Evolutionary conservation across 108 stramenopile genomes (phyloP).

Genomic region (Conticribra weissflogii): DNA sequence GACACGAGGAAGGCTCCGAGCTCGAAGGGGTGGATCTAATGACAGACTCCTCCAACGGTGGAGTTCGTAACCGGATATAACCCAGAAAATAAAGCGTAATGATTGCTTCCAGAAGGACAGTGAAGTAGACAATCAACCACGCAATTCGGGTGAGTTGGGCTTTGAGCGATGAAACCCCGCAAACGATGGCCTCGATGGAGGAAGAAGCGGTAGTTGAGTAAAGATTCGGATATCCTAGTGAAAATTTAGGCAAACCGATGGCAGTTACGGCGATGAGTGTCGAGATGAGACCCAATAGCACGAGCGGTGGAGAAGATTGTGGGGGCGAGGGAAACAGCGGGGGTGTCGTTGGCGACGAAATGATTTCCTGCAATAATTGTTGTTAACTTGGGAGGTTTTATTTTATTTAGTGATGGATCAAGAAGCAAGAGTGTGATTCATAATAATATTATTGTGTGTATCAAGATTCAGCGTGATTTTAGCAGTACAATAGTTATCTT

Average conservation of each 20-base stretch:
- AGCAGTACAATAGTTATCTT: too few relatives aligned
- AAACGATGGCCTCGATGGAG: neutral
- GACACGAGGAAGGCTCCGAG: neutral
- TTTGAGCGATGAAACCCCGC: neutral
- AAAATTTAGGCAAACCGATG: neutral
- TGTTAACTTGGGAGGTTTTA: too few relatives aligned
- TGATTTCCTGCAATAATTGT: too few relatives aligned
- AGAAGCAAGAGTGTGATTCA: too few relatives aligned
- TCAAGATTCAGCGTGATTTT: too few relatives aligned
- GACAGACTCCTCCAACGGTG: neutral
- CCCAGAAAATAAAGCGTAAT: slow-evolving; percentile 17
- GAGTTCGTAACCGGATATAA: slow-evolving; percentile 14
- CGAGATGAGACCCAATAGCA: too few relatives aligned
- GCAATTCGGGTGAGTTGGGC: neutral
- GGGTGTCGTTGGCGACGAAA: neutral
- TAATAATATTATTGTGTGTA: too few relatives aligned
- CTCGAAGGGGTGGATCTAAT: neutral
- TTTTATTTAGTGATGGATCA: too few relatives aligned
- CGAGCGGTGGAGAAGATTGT: neutral
- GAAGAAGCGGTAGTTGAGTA: too few relatives aligned
- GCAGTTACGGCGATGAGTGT: neutral
- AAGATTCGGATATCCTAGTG: too few relatives aligned
- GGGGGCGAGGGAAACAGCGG: neutral
- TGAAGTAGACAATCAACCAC: slow-evolving; percentile 1
- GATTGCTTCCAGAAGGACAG: neutral